These are phyloP conservation scores for Talaromyces liani DNA, from an alignment of 495 filamentous ascomycete genomes.

Conservation along the genomic window DNA sequence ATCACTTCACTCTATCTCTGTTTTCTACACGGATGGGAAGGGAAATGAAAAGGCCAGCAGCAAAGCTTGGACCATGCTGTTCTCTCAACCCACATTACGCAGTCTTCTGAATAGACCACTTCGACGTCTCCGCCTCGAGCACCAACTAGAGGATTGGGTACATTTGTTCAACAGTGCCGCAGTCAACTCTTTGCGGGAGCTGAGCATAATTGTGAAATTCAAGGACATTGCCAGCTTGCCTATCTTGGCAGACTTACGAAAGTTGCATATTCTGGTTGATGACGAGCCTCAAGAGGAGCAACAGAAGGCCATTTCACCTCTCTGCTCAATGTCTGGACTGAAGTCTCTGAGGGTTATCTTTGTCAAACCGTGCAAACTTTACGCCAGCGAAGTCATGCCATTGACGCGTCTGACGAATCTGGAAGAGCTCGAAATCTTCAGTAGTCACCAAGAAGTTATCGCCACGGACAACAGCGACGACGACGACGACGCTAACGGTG, in stretches of 20 bases:
- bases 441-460: neutral
- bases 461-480: neutral
- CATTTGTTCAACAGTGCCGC: neutral
- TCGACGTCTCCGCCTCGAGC: neutral
- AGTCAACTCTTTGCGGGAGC: neutral
- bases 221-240: neutral
- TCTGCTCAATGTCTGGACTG: neutral
- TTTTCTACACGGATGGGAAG: neutral
- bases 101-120: neutral
- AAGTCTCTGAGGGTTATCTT: slow-evolving; percentile 1
- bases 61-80: neutral
- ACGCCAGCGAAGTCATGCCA: neutral
- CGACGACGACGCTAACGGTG: neutral
- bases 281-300: neutral
- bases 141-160: neutral
- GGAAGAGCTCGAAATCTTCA: neutral
- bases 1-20: neutral
- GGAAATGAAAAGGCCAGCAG: neutral
- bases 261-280: neutral
- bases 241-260: neutral
- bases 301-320: neutral
- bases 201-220: neutral
- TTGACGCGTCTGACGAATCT: neutral
- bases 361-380: neutral
- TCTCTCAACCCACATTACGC: neutral